Evolutionary conservation across 1,284 basidiomycete genomes (phyloP), one percentile per base, ranked within the genome.

Genomic region (Rhodofomes roseus): DNA sequence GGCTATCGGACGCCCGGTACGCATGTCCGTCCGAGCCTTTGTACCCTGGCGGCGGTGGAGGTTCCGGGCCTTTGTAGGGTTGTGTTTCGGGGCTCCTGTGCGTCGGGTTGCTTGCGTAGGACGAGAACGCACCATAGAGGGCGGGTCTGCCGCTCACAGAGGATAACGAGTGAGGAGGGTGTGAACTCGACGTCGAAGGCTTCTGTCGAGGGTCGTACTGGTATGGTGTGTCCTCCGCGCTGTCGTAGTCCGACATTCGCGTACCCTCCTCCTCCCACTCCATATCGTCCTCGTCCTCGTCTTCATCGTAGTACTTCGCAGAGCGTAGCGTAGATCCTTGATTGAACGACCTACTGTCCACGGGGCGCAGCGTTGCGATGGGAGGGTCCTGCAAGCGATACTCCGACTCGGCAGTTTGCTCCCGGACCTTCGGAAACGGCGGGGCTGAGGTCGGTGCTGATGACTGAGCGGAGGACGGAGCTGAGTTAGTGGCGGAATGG

Each of bases 141-240:
- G 58, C 66, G 16, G 65, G 62, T 52, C 62, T 25, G 36, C 60
- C 62, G n/a, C 60, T 61, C 58, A 59, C 57, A 22, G 52, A n/a
- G 60, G 62, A 27, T 60, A 60, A 50, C 55, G 61, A 29, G 60
- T 63, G 41, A 55, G 29, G 27, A 23, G 65, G 23, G 70, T 61
- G 60, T 20, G 66, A 64, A 50, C 43, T 70, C 61, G 46, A 72
- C 68, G 75, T 55, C 59, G 65, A 64, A 27, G 62, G 50, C 18
- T 37, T 52, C n/a, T 5, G 70, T 25, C 79, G 76, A 58, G 76
- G 77, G 57, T 76, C 71, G 59, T 77, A 80, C n/a, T 78, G 76
- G 57, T 78, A 68, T 39, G 78, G 66, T 68, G 79, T 73, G 48
- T 85, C 85, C 59, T 87, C 86, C 65, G 87, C 85, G 65, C 85